Conservation (phyloP, 2,329 filamentous ascomycete genomes). For the Aspergillus terreus region DNA sequence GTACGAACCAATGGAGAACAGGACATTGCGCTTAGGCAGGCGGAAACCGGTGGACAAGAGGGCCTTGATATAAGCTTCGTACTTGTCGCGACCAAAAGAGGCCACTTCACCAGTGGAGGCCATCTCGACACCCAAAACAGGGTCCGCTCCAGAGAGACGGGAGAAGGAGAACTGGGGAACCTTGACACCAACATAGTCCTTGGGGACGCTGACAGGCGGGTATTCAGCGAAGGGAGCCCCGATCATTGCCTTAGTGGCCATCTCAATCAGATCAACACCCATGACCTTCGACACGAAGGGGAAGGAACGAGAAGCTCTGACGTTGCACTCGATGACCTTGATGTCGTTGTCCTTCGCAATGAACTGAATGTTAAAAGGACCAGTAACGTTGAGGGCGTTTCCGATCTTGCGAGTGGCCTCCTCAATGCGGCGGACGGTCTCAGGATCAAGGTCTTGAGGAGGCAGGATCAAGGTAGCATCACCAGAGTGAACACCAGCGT, state of each 20-base stretch:
- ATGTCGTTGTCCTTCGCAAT: slow-evolving; percentile 99
- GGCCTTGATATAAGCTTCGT: slow-evolving; percentile 96
- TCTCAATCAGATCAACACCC: slow-evolving; percentile 95
- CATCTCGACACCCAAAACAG: slow-evolving; percentile 97
- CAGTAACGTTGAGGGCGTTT: slow-evolving; percentile 88
- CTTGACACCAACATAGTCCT: slow-evolving; percentile 91
- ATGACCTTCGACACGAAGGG: slow-evolving; percentile 98
- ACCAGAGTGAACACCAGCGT: slow-evolving; percentile 96
- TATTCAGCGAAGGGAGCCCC: slow-evolving; percentile 78
- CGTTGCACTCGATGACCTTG: slow-evolving; percentile 99
- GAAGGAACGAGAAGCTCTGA: slow-evolving; percentile 91
- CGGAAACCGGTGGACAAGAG: slow-evolving; percentile 94
- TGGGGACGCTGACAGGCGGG: slow-evolving; percentile 69
- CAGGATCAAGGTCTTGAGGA: slow-evolving; percentile 84
- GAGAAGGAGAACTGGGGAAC: slow-evolving; percentile 99
- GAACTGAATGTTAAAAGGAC: slow-evolving; percentile 98
- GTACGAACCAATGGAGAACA: slow-evolving; percentile 92
- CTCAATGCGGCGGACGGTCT: slow-evolving; percentile 86
- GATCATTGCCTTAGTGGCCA: slow-evolving; percentile 97
- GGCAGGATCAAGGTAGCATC: slow-evolving; percentile 94
- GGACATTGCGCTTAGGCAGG: slow-evolving; percentile 89
- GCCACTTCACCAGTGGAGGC: slow-evolving; percentile 97
- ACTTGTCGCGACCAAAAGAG: slow-evolving; percentile 92
- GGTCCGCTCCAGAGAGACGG: slow-evolving; percentile 89
- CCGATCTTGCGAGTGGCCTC: slow-evolving; percentile 96